phyloP scores from a whole-genome alignment of 2,329 filamentous ascomycete species.

The Sarocladiaceae sp. region DNA sequence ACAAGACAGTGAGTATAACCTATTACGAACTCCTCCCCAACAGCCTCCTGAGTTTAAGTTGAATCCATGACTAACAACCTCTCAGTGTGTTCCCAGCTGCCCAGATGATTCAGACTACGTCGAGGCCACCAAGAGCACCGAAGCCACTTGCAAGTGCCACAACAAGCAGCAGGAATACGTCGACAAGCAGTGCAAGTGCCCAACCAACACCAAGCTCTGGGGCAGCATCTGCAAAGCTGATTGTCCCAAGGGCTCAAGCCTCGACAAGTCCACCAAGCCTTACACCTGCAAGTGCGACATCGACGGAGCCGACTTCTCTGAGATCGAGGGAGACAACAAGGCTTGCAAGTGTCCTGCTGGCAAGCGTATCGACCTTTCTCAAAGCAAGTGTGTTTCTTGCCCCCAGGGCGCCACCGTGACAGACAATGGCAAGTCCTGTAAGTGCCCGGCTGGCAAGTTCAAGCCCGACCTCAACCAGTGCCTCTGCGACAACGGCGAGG shows the following conservation, averaged over 20 bases:
- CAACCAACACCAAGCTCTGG: background rate
- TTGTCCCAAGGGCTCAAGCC: background rate
- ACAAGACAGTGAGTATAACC: too few relatives aligned
- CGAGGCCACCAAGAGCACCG: background rate
- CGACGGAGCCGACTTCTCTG: background rate
- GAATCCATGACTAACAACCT: too few relatives aligned
- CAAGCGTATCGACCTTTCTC: background rate
- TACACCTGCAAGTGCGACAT: background rate
- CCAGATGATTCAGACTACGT: background rate
- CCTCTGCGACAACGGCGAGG: constrained; percentile 1
- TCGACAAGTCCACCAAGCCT: background rate
- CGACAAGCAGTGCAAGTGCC: background rate
- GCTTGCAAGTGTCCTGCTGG: background rate
- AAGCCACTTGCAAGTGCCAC: background rate
- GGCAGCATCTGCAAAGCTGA: background rate
- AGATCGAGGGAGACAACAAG: background rate
- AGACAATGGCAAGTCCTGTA: constrained; percentile 1
- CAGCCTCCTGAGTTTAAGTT: too few relatives aligned
- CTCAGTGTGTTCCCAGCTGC: background rate
- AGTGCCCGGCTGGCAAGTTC: background rate
- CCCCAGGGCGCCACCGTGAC: background rate
- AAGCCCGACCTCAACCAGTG: background rate
- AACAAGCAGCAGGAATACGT: background rate
- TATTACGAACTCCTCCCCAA: too few relatives aligned
- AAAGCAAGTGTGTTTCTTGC: constrained; percentile 2